Evolutionary conservation across 306 rosid genomes (phyloP).

Genomic region (Trifolium repens): DNA sequence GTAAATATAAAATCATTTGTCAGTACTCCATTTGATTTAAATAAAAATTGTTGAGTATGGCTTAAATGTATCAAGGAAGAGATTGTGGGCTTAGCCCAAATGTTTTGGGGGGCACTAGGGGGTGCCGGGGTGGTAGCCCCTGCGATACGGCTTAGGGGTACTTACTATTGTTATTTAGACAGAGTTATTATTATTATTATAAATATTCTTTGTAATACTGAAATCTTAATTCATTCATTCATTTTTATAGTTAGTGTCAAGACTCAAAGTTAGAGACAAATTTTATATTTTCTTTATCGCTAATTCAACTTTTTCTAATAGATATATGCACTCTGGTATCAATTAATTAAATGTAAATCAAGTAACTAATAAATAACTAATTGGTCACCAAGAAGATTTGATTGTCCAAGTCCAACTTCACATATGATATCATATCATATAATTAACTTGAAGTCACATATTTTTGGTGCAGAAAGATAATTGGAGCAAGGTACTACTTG

Average conservation of each 20-base stretch:
- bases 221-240: too few species aligned
- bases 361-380: neutral
- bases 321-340: neutral
- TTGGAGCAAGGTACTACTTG: slow-evolving; percentile 85
- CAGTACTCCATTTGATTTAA: neutral
- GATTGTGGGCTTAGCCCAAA: too few species aligned
- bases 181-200: too few species aligned
- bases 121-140: too few species aligned
- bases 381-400: neutral
- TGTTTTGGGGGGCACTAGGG: too few species aligned
- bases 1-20: too few species aligned
- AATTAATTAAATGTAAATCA: neutral
- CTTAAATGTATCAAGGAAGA: too few species aligned
- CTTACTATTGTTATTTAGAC: too few species aligned
- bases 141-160: too few species aligned
- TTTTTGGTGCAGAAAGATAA: slow-evolving; percentile 59
- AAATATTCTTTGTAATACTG: too few species aligned
- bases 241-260: neutral
- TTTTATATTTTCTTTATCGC: neutral
- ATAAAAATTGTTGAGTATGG: too few species aligned
- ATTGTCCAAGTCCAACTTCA: neutral
- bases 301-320: neutral
- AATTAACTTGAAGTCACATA: neutral
- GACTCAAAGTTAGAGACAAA: neutral
- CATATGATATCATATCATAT: neutral